A percentile compares a stretch with the other conserved stretches of the same genome.
phyloP scores from a whole-genome alignment of 1,139 yeast species.

The Cylindricascospora bacillispora region DNA sequence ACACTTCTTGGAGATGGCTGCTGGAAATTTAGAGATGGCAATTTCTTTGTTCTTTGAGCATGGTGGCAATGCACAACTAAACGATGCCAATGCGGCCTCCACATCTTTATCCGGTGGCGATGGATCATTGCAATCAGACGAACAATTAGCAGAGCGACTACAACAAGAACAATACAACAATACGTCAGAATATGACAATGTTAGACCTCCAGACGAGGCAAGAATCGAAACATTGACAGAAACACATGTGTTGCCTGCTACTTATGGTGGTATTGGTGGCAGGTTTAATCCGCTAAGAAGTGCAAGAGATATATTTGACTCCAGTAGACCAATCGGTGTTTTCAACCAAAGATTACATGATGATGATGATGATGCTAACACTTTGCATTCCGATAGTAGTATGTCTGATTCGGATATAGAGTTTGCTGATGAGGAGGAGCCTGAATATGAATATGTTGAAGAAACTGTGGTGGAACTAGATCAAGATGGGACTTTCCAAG shows the following conservation, averaged over 20 bases:
- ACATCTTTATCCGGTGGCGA: constrained; percentile 5
- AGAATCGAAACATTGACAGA: constrained; percentile 68
- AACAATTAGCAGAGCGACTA: constrained; percentile 46
- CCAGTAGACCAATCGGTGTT: constrained; percentile 30
- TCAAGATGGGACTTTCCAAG: constrained; percentile 24
- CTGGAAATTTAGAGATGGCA: constrained; percentile 71
- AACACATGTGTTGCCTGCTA: constrained; percentile 25
- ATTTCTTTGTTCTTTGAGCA: constrained; percentile 75
- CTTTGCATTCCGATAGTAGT: constrained; percentile 6
- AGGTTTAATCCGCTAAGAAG: constrained; percentile 19
- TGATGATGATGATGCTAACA: constrained; percentile 13
- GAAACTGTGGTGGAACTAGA: constrained; percentile 25
- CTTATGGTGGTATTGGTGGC: constrained; percentile 29
- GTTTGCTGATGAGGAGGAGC: constrained; percentile 16
- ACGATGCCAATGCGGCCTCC: constrained; percentile 6
- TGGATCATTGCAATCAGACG: constrained; percentile 35
- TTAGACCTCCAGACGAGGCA: constrained; percentile 69
- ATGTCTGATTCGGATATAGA: background rate
- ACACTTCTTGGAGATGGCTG: constrained; percentile 71
- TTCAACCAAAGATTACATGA: constrained; percentile 36
- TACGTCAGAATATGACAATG: constrained; percentile 23
- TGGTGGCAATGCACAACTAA: constrained; percentile 30
- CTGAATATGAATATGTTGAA: constrained; percentile 23
- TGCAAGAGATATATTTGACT: constrained; percentile 30
- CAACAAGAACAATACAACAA: constrained; percentile 54